Evolutionary conservation across 2,329 filamentous ascomycete species (phyloP).

Genomic region (Blastomyces parvus): DNA sequence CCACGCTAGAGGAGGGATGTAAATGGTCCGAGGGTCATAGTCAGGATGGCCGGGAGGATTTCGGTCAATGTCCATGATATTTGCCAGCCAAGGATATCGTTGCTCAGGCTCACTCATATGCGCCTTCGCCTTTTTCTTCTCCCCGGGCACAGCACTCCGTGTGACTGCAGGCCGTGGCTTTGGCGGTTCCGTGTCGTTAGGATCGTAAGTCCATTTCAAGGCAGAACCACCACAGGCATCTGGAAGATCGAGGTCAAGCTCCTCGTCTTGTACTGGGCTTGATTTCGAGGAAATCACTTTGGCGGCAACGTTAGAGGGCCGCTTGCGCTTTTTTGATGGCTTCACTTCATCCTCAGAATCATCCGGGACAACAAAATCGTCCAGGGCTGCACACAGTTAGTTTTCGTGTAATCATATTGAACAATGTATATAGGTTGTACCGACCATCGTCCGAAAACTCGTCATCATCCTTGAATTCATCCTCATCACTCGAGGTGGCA

Average conservation of each 20-base stretch:
- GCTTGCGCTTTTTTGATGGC: constrained; percentile 63
- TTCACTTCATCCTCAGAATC: constrained; percentile 68
- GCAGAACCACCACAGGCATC: constrained; percentile 58
- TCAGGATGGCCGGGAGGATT: constrained; percentile 72
- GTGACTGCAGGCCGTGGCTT: constrained; percentile 37
- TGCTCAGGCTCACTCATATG: constrained; percentile 74
- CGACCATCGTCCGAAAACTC: constrained; percentile 43
- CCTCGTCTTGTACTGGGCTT: constrained; percentile 42
- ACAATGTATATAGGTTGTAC: constrained; percentile 11
- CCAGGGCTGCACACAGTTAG: constrained; percentile 52
- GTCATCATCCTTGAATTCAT: constrained; percentile 54
- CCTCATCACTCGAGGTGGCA: constrained; percentile 58
- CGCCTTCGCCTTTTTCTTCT: constrained; percentile 53
- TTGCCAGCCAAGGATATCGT: constrained; percentile 82
- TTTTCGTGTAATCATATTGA: background rate
- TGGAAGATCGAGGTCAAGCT: constrained; percentile 46
- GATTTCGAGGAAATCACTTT: constrained; percentile 30
- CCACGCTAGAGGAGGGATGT: constrained; percentile 73
- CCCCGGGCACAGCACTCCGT: constrained; percentile 17
- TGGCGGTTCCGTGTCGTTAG: constrained; percentile 46
- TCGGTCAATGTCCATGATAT: constrained; percentile 73
- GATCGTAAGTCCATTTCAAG: constrained; percentile 70
- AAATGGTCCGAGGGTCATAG: constrained; percentile 85
- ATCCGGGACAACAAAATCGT: constrained; percentile 79
- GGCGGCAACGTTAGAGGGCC: constrained; percentile 41